Evolutionary conservation across 2,329 filamentous ascomycete species (phyloP).

Genomic region (Spiromastix sp.): DNA sequence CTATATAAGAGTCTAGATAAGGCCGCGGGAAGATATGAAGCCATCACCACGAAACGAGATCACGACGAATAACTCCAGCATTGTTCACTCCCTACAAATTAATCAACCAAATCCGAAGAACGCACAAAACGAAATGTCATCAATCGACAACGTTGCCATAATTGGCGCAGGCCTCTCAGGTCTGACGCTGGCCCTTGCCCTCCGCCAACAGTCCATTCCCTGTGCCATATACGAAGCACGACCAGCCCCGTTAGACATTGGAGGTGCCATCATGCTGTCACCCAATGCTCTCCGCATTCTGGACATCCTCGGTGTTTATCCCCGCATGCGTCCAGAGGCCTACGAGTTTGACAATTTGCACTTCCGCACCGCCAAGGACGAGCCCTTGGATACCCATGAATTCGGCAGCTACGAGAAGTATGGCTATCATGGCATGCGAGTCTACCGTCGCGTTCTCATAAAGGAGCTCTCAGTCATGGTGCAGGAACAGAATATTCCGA

Average conservation of each 20-base stretch:
- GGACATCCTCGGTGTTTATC: conserved; percentile 40
- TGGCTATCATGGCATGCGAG: conserved; percentile 43
- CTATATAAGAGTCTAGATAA: no score
- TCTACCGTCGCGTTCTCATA: conserved; percentile 45
- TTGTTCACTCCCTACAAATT: no score
- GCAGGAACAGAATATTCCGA: conserved; percentile 28
- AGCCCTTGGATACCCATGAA: conserved; percentile 30
- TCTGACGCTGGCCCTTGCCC: no score
- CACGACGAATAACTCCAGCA: no score
- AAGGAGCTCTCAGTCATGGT: conserved; percentile 37
- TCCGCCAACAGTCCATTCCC: no score
- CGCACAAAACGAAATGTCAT: no score
- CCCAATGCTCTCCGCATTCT: conserved; percentile 49
- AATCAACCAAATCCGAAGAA: no score
- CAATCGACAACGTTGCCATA: no score
- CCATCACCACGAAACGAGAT: no score
- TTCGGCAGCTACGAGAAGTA: conserved; percentile 40
- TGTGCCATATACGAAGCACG: conserved; percentile 44
- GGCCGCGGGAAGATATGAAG: no score
- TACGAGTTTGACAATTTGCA: conserved; percentile 44
- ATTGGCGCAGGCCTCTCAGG: no score
- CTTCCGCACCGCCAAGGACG: conserved; percentile 34
- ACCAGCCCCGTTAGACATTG: conserved; percentile 34
- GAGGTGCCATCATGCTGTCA: conserved; percentile 49
- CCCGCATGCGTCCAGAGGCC: conserved; percentile 33